Evolutionary conservation across 352 stramenopile species (phyloP), one percentile per base, ranked within the genome.

Genomic region (Globisporangium iwayamae): DNA sequence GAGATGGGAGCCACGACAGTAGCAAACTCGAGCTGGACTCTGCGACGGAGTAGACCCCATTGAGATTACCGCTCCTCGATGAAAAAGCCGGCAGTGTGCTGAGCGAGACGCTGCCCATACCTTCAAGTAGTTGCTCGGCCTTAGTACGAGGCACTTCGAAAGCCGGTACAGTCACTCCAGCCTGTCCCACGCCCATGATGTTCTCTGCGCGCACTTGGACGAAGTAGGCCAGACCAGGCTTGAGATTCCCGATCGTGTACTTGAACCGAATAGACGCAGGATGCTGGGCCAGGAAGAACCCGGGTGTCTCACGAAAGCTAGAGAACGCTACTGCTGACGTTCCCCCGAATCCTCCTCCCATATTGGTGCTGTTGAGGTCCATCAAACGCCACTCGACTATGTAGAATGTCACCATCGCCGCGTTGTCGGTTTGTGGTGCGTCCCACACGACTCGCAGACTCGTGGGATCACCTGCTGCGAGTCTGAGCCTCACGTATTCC

Each of bases 391-490:
- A 98, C 66, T 97, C 76, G 13, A 99, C 75, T 0, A 85, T 74
- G 65, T 98, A 99, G 45, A 87, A 63, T 14, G 85, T 89, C 22
- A 99, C 65, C 11, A 74, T 66, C 16, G 89, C 82, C 1, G 91
- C 93, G 48, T 96, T 96, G 70, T 91, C 74, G 0, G 76, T 87
- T 16, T 79, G 45, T n/a, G 96, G 95, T 9, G 75, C 65, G 45
- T 87, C 79, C 94, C 94, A 99, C 55, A 85, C 91, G 6, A 98
- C 71, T 0, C 83, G 82, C 38, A 99, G 67, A 70, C 75, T 89
- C 8, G 76, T 80, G 3, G 73, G 61, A 0, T 67, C 75, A 3
- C 77, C 84, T 11, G 92, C 83, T 16, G 97, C 89, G 25, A 97
- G 75, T 7, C 80, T 79, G 0, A 97, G 39, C 55, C 85, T 78